Evolutionary conservation across 108 stramenopile species (phyloP), one percentile per base, ranked within the genome.

Genomic region (Cyclotella choctawhatcheeana): DNA sequence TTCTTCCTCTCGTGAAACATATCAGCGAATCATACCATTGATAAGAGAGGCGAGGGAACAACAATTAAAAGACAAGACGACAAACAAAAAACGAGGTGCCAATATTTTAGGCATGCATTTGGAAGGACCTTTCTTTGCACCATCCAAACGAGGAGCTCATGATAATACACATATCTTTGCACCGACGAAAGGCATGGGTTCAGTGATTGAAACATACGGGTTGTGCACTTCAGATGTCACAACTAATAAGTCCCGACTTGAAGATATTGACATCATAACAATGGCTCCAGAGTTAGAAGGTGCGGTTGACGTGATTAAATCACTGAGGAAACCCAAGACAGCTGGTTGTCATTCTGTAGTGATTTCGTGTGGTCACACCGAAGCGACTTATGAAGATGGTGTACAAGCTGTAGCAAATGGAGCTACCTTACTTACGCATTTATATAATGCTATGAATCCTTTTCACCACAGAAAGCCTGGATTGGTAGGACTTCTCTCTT

Each of bases 381-480:
- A 58, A n/a, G 82, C 82, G 0, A 71, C 69, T 18, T 65, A 65
- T n/a, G 67, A 77, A 24, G 64, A 88, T 25, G 83, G 79, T 21
- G 30, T 61, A 4, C 35, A 35, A 26, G 87, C 79, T 18, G 20
- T 85, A 7, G n/a, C 52, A 7, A 51, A 64, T 29, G 87, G 87
- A 18, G 87, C 87, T 5, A 71, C 71, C 24, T 54, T 88, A 13
- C 51, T 86, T 6, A 88, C 87, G 7, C 87, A 88, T 67, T 44
- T 88, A 21, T 88, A 63, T 65, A 88, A 88, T 53, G 87, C 87
- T 16, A 88, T 88, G 87, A 68, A 65, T 32, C 67, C 79, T 5
- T 86, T 88, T 59, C 87, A 88, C 48, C 87, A 88, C 64, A 76
- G 87, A 8, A 47, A 73, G n/a, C 87, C 87, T 5, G 87, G 87